Evolutionary conservation across 2,329 filamentous ascomycete genomes (phyloP), one percentile per base, ranked within the genome.

Genomic region (Thielaviopsis ethacetica): DNA sequence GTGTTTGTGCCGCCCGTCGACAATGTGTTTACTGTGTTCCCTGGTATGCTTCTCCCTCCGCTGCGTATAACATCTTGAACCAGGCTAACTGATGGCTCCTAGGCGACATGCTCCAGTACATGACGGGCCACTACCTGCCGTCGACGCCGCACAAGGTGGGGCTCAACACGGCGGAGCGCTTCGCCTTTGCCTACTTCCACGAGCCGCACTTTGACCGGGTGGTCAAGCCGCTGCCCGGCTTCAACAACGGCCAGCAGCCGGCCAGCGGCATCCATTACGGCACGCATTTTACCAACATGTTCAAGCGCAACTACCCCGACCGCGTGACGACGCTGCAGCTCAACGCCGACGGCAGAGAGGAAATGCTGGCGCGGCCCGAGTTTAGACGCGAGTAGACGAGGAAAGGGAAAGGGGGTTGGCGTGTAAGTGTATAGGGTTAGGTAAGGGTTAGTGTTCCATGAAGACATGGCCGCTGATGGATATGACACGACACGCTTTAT

Each of bases 271-370:
- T 77, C 6, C 73, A 76, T 63, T 77, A 77, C 62, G 75, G 75
- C n/a, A 76, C 71, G 0, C 74, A 77, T 63, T 77, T 77, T 61
- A 78, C 74, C 41, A 73, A 76, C 59, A 77, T 77, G 74, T 76
- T 71, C 60, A 66, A 76, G 66, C 68, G 74, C 17, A 77, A 75
- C 65, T 77, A 76, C 54, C 74, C 74, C 0, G 70, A 75, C 54
- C 68, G 75, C 9, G 67, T 73, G 49, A 76, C 74, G 3, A 76
- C 73, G 0, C 65, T 67, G 60, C 66, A 70, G 50, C 64, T 74
- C 52, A 53, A 68, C 4, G 65, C 63, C 2, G 72, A 72, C 59
- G 66, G 66, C 47, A 64, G 69, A 4, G 68, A 68, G 50, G 56
- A 56, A 3, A 49, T 67, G 51, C 63, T 70, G 17, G 30, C 59